phyloP scores from a whole-genome alignment of 495 filamentous ascomycete species.

The Cairneyella variabilis region DNA sequence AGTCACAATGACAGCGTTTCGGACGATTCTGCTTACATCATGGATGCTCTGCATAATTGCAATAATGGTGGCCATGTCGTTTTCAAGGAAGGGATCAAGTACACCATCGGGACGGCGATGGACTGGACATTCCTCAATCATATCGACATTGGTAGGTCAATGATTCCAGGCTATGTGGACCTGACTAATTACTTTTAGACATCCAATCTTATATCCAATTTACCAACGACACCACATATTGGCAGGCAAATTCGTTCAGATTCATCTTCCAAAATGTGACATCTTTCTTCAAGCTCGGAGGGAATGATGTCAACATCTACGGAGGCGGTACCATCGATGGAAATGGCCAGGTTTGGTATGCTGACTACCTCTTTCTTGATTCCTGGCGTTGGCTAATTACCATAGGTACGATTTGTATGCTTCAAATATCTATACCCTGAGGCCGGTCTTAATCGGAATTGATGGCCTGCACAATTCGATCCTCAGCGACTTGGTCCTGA shows the following conservation, averaged over 20 bases:
- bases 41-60: slow-evolving; percentile 55
- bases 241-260: slow-evolving; percentile 57
- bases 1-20: slow-evolving; percentile 38
- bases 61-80: slow-evolving; percentile 66
- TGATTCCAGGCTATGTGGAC: background rate
- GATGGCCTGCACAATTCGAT: slow-evolving; percentile 58
- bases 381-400: no score
- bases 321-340: slow-evolving; percentile 59
- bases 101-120: slow-evolving; percentile 60
- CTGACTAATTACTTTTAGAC: slow-evolving; percentile 26
- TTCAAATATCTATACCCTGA: slow-evolving; percentile 48
- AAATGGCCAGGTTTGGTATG: slow-evolving; percentile 68
- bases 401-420: slow-evolving; percentile 58
- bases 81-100: slow-evolving; percentile 50
- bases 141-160: slow-evolving; percentile 47
- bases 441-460: slow-evolving; percentile 59
- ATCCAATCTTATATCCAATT: slow-evolving; percentile 56
- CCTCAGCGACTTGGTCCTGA: slow-evolving; percentile 57
- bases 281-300: slow-evolving; percentile 67
- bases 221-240: slow-evolving; percentile 63
- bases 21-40: slow-evolving; percentile 57
- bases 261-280: slow-evolving; percentile 62
- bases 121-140: slow-evolving; percentile 61
- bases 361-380: no score
- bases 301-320: slow-evolving; percentile 65